Base-by-base conservation (phyloP, 73 alveolate genomes). In the Blepharisma japonicum region DNA sequence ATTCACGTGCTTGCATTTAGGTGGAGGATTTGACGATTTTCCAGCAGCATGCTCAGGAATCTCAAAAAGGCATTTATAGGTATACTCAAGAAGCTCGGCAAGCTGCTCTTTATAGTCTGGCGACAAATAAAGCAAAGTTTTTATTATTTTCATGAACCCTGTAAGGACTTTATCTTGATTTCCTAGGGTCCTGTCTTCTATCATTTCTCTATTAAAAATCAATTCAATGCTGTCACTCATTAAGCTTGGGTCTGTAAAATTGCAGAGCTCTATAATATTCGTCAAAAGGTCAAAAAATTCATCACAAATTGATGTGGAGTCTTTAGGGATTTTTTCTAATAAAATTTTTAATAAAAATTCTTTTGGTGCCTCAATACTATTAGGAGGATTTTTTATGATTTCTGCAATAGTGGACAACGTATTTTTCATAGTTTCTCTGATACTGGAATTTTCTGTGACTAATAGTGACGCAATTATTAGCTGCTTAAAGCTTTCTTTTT, bases 1-100 rank as follows among this genome's bases (percentile, higher is more conserved):
- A 7, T 71, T 45, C 54, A 71, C 74, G 27, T 82, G 51, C 55
- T 88, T 88, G 71, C 81, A 88, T 66, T 81, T 88, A 11, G 95
- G 95, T 20, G 80, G 80, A 11, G 66, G 39, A 11, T 14, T 53
- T 53, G 18, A 20, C 2, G 23, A 14, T 20, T 61, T 27, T 21
- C 21, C n/a, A 47, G 56, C 25, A 81, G 9, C 61, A n/a, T 45
- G n/a, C n/a, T 9, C 32, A 39, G 11, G 32, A 3, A 45, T 8
- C 21, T 14, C 21, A 70, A 47, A 47, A 7, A 70, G 20, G 39
- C 50, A 61, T 18, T n/a, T n/a, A 70, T 45, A 70, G 21, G 27
- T 7, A 5, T 47, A n/a, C 11, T 45, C 71, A 70, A 70, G 66
- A 7, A 70, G 14, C 80, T 39, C 61, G n/a, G 71, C 3, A 9